A percentile compares a stretch with the other conserved stretches of the same genome.
Evolutionary conservation across 2,329 filamentous ascomycete species (phyloP).

Genomic region (Colletotrichum viniferum): DNA sequence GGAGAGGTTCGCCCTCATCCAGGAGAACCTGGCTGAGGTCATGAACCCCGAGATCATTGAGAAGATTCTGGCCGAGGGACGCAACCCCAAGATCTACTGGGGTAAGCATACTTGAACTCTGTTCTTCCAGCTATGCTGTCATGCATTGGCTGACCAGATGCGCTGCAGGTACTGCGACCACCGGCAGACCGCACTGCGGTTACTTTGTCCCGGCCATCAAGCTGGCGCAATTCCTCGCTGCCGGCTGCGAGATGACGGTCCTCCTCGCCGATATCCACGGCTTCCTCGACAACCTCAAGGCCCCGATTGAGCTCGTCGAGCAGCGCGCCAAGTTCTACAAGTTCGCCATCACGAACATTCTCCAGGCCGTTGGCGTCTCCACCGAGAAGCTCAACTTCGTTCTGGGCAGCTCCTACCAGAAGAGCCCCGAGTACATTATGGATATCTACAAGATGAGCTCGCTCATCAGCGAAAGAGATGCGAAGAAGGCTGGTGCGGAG

Average conservation of each 20-base stretch:
- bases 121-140: neutral
- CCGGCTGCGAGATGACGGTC: slow-evolving; percentile 82
- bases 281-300: slow-evolving; percentile 84
- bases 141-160: slow-evolving; percentile 1
- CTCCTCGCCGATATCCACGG: slow-evolving; percentile 78
- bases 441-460: slow-evolving; percentile 81
- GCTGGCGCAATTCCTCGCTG: slow-evolving; percentile 84
- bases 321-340: slow-evolving; percentile 85
- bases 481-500: slow-evolving; percentile 89
- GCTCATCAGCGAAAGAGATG: slow-evolving; percentile 77
- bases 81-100: slow-evolving; percentile 84
- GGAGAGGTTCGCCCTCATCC: slow-evolving; percentile 77
- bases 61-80: slow-evolving; percentile 71
- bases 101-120: slow-evolving; percentile 45
- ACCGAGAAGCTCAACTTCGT: slow-evolving; percentile 84
- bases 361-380: slow-evolving; percentile 79
- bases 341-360: slow-evolving; percentile 73
- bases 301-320: slow-evolving; percentile 85
- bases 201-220: slow-evolving; percentile 91
- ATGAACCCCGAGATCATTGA: slow-evolving; percentile 86
- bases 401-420: slow-evolving; percentile 83
- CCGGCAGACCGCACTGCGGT: slow-evolving; percentile 85
- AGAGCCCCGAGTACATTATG: slow-evolving; percentile 75
- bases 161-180: slow-evolving; percentile 72
- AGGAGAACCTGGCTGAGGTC: slow-evolving; percentile 79